Evolutionary conservation across 2,329 filamentous ascomycete species (phyloP).

Genomic region (Fusarium sp.): DNA sequence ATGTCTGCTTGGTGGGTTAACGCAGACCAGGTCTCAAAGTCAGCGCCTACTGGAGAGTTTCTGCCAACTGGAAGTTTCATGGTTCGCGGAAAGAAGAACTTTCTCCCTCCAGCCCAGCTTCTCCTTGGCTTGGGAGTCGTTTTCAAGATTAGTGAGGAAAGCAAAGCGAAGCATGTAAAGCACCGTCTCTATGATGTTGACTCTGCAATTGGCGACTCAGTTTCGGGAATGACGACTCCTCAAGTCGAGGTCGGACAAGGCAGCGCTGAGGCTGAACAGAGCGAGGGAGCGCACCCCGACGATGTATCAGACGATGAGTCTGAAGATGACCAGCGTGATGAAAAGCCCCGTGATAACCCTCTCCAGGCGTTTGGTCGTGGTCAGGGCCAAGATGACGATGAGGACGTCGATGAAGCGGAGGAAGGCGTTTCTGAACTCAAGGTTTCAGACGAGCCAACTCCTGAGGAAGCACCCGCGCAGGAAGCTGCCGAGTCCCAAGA

Average conservation of each 20-base stretch:
- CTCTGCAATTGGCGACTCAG: slow-evolving; percentile 25
- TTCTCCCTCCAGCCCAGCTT: slow-evolving; percentile 84
- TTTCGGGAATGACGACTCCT: slow-evolving; percentile 26
- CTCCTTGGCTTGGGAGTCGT: slow-evolving; percentile 86
- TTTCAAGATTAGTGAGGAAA: slow-evolving; percentile 89
- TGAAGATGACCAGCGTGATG: slow-evolving; percentile 46
- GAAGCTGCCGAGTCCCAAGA: slow-evolving; percentile 44
- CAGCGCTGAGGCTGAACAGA: slow-evolving; percentile 35
- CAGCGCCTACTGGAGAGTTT: slow-evolving; percentile 78
- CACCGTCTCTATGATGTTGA: slow-evolving; percentile 57
- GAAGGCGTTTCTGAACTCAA: slow-evolving; percentile 40
- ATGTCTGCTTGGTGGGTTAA: slow-evolving; percentile 98
- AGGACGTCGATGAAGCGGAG: slow-evolving; percentile 41
- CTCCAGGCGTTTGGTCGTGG: slow-evolving; percentile 45
- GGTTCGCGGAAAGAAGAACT: slow-evolving; percentile 88
- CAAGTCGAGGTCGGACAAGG: slow-evolving; percentile 38
- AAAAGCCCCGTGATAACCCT: slow-evolving; percentile 49
- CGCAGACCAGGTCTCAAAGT: slow-evolving; percentile 89
- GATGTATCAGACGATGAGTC: slow-evolving; percentile 45
- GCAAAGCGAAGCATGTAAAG: slow-evolving; percentile 79
- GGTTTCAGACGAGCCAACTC: slow-evolving; percentile 39
- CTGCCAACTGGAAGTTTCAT: slow-evolving; percentile 80
- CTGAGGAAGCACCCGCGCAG: slow-evolving; percentile 43
- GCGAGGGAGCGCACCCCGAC: slow-evolving; percentile 42
- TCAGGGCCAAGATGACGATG: slow-evolving; percentile 41